These are phyloP conservation scores for Massospora cicadina DNA, from an alignment of 371 early-diverging fungal species.

Conservation along the genomic window DNA sequence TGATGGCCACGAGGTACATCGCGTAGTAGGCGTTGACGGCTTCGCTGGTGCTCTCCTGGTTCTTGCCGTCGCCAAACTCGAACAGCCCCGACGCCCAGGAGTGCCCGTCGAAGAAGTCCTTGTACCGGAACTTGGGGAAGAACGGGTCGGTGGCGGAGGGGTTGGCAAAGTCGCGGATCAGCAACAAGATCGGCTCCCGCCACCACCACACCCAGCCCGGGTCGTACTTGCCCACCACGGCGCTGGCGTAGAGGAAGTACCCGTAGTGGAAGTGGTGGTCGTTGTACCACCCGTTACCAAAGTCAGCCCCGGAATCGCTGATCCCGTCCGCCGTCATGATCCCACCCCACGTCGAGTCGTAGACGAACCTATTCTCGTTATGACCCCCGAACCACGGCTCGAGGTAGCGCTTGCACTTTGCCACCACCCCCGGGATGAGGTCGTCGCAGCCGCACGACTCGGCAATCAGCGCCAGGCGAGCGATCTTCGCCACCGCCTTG, in stretches of 20 bases:
- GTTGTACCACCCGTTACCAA: constrained; percentile 38
- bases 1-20: constrained; percentile 37
- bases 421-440: constrained; percentile 20
- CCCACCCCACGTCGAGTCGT: constrained; percentile 46
- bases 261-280: constrained; percentile 77
- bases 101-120: constrained; percentile 63
- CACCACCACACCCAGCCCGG: constrained; percentile 24
- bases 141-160: constrained; percentile 26
- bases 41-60: constrained; percentile 60
- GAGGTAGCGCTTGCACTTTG: constrained; percentile 25
- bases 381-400: constrained; percentile 33
- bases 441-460: constrained; percentile 23
- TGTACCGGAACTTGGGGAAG: constrained; percentile 44
- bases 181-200: constrained; percentile 20
- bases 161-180: constrained; percentile 51
- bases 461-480: constrained; percentile 39
- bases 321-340: constrained; percentile 30
- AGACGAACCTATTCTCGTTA: constrained; percentile 32
- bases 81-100: constrained; percentile 62
- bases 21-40: constrained; percentile 59
- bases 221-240: constrained; percentile 41
- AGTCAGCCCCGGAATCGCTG: constrained; percentile 22
- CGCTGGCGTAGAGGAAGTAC: constrained; percentile 41
- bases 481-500: constrained; percentile 46
- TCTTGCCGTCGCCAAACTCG: constrained; percentile 42